Conservation (phyloP, 129 eudicot genomes). For the Daucus carota region DH1_v3.0 NC_030384.2:45372001-45372500, state of each 20-base stretch:
- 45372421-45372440: constrained; percentile 86
- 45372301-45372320: neutral
- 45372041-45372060: neutral
- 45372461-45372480: neutral
- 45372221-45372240: constrained; percentile 63
- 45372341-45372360: neutral
- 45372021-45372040: neutral
- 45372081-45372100: neutral
- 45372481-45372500: neutral
- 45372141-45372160: constrained; percentile 66
- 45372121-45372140: neutral
- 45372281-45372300: constrained; percentile 33
- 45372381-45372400: constrained; percentile 44
- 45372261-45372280: constrained; percentile 33
- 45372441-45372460: neutral
- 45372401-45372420: constrained; percentile 41
- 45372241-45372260: constrained; percentile 36
- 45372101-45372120: neutral
- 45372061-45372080: neutral
- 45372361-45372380: constrained; percentile 34
- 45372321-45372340: neutral
- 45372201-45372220: constrained; percentile 76
- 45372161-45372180: constrained; percentile 42
- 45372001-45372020: neutral
- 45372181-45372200: constrained; percentile 52